Percentiles rank a stretch among this genome's conserved stretches.
These are phyloP conservation scores for Xenoacremonium recifei DNA, from an alignment of 2,329 filamentous ascomycete genomes.

Conservation along the genomic window DNA sequence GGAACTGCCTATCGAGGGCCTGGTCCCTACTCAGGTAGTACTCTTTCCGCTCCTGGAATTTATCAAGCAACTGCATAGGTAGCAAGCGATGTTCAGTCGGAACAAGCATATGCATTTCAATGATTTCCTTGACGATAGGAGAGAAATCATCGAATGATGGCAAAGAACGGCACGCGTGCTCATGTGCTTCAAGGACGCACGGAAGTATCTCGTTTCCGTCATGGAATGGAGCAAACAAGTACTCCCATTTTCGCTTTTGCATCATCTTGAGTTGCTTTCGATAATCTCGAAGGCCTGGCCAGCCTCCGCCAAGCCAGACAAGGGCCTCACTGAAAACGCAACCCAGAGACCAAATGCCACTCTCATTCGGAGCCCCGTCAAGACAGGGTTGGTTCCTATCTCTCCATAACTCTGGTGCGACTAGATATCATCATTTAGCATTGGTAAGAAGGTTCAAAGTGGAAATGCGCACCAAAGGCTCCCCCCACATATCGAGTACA, in stretches of 20 bases:
- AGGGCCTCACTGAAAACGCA: constrained; percentile 13
- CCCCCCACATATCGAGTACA: constrained; percentile 1
- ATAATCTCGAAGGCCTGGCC: background rate
- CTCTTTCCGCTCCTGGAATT: no score
- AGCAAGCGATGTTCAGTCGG: no score
- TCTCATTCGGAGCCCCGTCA: background rate
- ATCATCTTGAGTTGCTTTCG: background rate
- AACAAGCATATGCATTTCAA: constrained; percentile 9
- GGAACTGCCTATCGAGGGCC: no score
- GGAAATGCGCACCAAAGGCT: background rate
- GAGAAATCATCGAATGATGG: background rate
- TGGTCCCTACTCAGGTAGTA: no score
- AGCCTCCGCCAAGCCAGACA: constrained; percentile 11
- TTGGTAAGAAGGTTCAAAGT: background rate
- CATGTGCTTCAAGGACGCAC: constrained; percentile 4
- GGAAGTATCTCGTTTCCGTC: constrained; percentile 1
- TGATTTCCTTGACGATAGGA: constrained; percentile 2
- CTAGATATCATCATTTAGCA: background rate
- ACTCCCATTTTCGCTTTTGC: background rate
- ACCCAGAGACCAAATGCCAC: constrained; percentile 16
- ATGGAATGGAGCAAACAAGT: constrained; percentile 10
- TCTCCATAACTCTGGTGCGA: constrained; percentile 8
- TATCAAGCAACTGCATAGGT: no score
- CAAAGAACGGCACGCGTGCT: background rate
- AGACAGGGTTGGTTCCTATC: background rate